phyloP scores from a whole-genome alignment of 179 eudicot species.

The Actinidia polygama region DNA sequence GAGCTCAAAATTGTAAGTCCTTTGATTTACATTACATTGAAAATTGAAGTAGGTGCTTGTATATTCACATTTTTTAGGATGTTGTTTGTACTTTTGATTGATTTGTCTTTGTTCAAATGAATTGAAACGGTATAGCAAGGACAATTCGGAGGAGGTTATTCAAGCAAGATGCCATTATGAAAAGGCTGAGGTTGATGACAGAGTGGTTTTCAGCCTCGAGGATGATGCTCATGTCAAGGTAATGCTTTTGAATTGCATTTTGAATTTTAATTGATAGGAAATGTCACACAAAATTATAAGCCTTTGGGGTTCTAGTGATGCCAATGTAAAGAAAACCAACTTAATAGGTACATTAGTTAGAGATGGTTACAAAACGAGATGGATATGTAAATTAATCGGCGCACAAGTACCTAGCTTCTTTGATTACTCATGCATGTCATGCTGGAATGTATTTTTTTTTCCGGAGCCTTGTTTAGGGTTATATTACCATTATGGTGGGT shows the following conservation, averaged over 20 bases:
- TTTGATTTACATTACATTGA: not conserved
- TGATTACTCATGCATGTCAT: no score
- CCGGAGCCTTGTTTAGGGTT: no score
- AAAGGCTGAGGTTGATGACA: slow-evolving; percentile 32
- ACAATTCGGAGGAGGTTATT: slow-evolving; percentile 15
- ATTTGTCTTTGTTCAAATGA: not conserved
- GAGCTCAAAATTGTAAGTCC: not conserved
- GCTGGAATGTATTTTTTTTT: no score
- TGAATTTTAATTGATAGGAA: not conserved
- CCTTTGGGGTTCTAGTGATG: not conserved
- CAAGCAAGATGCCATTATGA: slow-evolving; percentile 37
- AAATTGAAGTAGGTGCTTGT: not conserved
- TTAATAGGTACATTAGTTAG: not conserved
- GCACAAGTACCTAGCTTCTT: no score
- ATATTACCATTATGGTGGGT: no score
- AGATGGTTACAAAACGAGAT: not conserved
- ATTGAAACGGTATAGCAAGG: not conserved
- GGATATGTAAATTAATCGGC: no score
- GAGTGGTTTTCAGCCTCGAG: slow-evolving; percentile 24
- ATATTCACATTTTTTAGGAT: not conserved
- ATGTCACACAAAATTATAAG: not conserved
- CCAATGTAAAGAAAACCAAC: not conserved
- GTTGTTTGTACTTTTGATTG: not conserved
- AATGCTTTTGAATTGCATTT: not conserved
- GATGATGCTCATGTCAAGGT: slow-evolving; percentile 45